Evolutionary conservation across 1,139 yeast genomes (phyloP).

Genomic region (Zygoascus meyerae): DNA sequence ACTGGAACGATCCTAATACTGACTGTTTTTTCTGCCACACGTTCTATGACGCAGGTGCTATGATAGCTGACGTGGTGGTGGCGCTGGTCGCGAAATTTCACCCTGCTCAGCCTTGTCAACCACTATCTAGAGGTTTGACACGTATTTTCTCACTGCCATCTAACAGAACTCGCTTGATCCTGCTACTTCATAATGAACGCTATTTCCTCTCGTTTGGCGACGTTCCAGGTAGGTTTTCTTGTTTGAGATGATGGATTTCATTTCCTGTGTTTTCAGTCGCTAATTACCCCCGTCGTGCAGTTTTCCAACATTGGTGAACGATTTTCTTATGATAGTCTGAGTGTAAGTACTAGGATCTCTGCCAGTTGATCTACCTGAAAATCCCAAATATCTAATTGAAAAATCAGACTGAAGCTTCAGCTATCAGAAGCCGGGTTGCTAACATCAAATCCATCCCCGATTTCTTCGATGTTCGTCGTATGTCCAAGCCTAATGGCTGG

Average conservation of each 20-base stretch:
- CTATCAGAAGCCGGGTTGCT: constrained; percentile 59
- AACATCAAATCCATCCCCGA: constrained; percentile 86
- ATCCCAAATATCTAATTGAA: background rate
- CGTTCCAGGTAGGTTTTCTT: constrained; percentile 15
- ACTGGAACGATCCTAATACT: too few species aligned
- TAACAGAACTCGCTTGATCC: background rate
- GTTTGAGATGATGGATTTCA: background rate
- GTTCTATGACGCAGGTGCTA: too few species aligned
- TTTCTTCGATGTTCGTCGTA: constrained; percentile 82
- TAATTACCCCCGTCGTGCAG: constrained; percentile 20
- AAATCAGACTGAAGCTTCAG: constrained; percentile 35
- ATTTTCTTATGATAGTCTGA: constrained; percentile 48
- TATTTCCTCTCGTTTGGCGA: constrained; percentile 17
- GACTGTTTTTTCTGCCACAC: too few species aligned
- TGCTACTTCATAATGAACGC: constrained; percentile 17
- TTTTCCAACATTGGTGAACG: constrained; percentile 44
- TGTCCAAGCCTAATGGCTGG: constrained; percentile 85
- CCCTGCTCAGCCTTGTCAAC: too few species aligned
- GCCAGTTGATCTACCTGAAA: background rate
- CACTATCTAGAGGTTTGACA: too few species aligned
- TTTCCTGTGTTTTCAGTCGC: background rate
- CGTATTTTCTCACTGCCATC: too few species aligned
- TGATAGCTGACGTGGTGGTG: too few species aligned
- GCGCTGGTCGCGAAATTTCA: too few species aligned
- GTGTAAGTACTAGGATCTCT: constrained; percentile 27